Conservation (phyloP, 2,329 filamentous ascomycete genomes). For the Monilinia vaccinii-corymbosi region DNA sequence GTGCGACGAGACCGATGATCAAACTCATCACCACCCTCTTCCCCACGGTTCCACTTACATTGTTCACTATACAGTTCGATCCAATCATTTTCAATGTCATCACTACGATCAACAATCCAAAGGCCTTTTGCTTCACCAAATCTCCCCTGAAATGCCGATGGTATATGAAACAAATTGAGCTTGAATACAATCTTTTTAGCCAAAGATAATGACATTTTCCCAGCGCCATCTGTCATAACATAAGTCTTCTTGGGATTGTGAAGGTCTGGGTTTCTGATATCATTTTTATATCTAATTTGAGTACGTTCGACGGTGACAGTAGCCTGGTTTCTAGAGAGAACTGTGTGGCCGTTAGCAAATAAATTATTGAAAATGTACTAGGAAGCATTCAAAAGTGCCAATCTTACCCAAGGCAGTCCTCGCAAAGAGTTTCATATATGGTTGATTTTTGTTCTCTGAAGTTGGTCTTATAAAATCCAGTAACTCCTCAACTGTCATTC, state of each 20-base stretch:
- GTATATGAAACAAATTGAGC: conserved; percentile 45
- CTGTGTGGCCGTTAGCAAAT: conserved; percentile 28
- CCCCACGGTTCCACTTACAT: conserved; percentile 53
- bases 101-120: conserved; percentile 54
- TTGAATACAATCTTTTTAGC: conserved; percentile 41
- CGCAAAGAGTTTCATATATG: conserved; percentile 48
- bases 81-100: conserved; percentile 44
- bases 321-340: conserved; percentile 34
- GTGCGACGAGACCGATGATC: conserved; percentile 44
- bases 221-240: conserved; percentile 61
- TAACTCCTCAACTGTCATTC: conserved; percentile 34
- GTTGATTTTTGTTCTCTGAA: conserved; percentile 36
- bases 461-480: conserved; percentile 45
- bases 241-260: conserved; percentile 19
- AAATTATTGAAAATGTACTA: background rate
- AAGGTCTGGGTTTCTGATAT: conserved; percentile 12
- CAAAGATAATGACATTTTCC: conserved; percentile 51
- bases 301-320: conserved; percentile 35
- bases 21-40: conserved; percentile 30
- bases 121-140: conserved; percentile 68
- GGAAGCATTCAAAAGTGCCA: background rate
- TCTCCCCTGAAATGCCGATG: conserved; percentile 59
- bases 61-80: conserved; percentile 61
- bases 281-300: conserved; percentile 36
- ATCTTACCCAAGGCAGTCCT: conserved; percentile 44